Evolutionary conservation across 2,329 filamentous ascomycete genomes (phyloP), one percentile per base, ranked within the genome.

Genomic region (Dendryphion nanum): DNA sequence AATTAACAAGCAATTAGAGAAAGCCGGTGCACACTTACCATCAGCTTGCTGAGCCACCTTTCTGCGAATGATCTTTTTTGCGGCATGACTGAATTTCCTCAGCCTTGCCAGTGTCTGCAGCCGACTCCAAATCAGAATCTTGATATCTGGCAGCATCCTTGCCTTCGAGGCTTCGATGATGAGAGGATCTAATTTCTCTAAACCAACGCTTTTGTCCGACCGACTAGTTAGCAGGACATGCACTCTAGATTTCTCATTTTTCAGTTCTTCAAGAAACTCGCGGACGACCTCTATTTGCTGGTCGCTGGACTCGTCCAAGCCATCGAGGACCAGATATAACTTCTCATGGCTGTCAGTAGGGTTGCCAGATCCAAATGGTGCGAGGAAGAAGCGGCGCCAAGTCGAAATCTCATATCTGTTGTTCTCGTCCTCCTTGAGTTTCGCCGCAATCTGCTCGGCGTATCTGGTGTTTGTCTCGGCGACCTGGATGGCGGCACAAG

Each of bases 321-420:
- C 63, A 28, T 67, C 64, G 3, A 67, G 42, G 14, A 66, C 41
- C 3, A 67, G 14, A 13, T 52, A 53, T 3, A 63, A 43, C 3
- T 52, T 49, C 0, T 55, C 52, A 5, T 36, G 30, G 10, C 44
- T 37, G 1, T 33, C 29, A 10, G 14, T n/a, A 10, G 34, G n/a
- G n/a, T 26, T 20, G 12, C 24, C 20, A 29, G 35, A 26, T 2
- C n/a, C 8, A 23, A 63, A 62, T 1, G 45, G 49, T 1, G 45
- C 44, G 2, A 36, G 50, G 1, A 63, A 43, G 10, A 66, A 42
- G 12, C 51, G 49, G 5, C 45, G 41, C 12, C 41, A 41, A 6
- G 37, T 37, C 3, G 42, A 17, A 6, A 30, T 16, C 5, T 39
- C 42, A 10, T 12, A 14, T 4, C 10, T 10, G 33, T 13, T n/a